These are phyloP conservation scores for Ascochyta pisi DNA, from an alignment of 2,329 filamentous ascomycete species.

Conservation along the genomic window DNA sequence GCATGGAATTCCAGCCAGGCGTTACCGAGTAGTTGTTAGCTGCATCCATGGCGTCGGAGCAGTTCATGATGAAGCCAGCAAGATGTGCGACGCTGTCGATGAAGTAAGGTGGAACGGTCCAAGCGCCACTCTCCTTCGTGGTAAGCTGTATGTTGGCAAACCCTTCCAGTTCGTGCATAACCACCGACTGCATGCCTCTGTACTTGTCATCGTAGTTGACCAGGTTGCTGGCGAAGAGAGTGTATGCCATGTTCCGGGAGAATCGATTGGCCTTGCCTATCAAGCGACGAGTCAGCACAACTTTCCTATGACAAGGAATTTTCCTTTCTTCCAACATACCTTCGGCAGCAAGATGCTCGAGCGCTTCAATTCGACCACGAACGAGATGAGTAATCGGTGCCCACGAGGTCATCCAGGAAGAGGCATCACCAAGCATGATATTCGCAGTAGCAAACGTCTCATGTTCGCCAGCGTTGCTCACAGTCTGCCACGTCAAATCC, in stretches of 20 bases:
- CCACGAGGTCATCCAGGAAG: not conserved
- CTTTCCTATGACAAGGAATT: no score
- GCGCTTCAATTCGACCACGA: not conserved
- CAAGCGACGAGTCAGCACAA: no score
- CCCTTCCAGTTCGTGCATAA: not conserved
- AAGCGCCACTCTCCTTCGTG: not conserved
- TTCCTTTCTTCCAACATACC: no score
- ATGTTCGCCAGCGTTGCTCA: no score
- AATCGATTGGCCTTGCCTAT: not conserved
- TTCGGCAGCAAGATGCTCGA: not conserved
- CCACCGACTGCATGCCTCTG: not conserved
- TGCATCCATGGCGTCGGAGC: constrained; percentile 21
- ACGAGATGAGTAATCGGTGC: not conserved
- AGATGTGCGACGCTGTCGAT: constrained; percentile 36
- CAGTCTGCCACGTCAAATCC: not conserved
- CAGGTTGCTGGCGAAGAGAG: not conserved
- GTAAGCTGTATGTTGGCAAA: not conserved
- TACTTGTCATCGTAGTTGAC: not conserved
- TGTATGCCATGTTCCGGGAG: not conserved
- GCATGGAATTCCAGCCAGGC: not conserved
- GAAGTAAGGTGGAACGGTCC: constrained; percentile 26
- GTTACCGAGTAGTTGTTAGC: not conserved
- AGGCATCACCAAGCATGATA: not conserved
- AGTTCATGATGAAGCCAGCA: constrained; percentile 36
- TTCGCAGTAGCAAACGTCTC: not conserved